Evolutionary conservation across 2,329 filamentous ascomycete genomes (phyloP), one percentile per base, ranked within the genome.

Genomic region (Endoconidiophora polonica): DNA sequence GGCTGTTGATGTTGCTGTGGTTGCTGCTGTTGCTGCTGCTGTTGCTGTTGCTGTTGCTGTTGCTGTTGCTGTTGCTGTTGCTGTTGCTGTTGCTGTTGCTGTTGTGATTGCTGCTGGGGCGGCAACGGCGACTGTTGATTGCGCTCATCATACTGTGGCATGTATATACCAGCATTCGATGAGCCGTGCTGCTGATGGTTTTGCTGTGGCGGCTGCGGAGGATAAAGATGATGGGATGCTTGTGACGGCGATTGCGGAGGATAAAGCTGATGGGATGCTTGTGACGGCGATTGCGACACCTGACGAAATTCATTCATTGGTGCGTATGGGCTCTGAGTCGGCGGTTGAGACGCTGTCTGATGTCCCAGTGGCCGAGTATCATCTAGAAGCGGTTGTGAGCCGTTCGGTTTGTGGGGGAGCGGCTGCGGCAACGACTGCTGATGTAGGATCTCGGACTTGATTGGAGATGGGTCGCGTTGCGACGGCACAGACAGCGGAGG

Each of bases 281-380:
- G 58, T 44, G 44, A 47, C 26, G 49, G 49, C 47, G 52, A 45
- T 24, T 50, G 43, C 52, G 60, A 56, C 39, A 42, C 29, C 24
- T 22, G 47, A 9, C 43, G 47, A 26, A 10, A 22, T 14, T 49
- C 47, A 18, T 49, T 41, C 14, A 43, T 37, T 52, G 63, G 58
- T 49, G 61, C 45, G 39, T 18, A 57, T 52, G 67, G 68, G 53
- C 67, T 63, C 51, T 65, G 66, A 59, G 68, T 57, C 52, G 61
- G 59, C 50, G 62, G 58, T 56, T 60, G 63, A 50, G 52, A 18
- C 39, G 55, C 16, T 40, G 49, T 43, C 38, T 54, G 54, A 53
- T 56, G 53, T 46, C 52, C 49, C 26, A 54, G 54, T 40, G 33
- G 16, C 14, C 33, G 43, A 26, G 18, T 18, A 20, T 50, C 49